Evolutionary conservation across 495 filamentous ascomycete genomes (phyloP).

Genomic region (Poronia punctata): DNA sequence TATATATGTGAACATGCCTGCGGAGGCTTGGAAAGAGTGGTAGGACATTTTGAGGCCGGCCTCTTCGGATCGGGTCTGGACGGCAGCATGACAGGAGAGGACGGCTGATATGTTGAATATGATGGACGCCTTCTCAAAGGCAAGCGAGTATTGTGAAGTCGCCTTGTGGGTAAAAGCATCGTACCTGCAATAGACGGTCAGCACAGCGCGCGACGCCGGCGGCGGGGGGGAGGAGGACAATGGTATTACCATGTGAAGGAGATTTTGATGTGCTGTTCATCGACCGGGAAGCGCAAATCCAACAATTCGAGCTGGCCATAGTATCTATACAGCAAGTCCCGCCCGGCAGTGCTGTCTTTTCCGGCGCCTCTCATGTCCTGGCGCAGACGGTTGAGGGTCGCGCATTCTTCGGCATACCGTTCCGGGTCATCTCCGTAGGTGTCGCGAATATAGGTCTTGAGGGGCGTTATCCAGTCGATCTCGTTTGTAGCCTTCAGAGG

Average conservation of each 20-base stretch:
- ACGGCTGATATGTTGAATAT: slow-evolving; percentile 99
- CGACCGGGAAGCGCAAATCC: slow-evolving; percentile 91
- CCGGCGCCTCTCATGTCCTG: slow-evolving; percentile 99
- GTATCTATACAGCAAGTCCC: slow-evolving; percentile 92
- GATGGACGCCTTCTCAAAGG: slow-evolving; percentile 97
- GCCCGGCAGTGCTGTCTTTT: slow-evolving; percentile 89
- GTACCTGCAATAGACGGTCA: slow-evolving; percentile 56
- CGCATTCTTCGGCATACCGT: slow-evolving; percentile 88
- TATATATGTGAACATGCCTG: slow-evolving; percentile 99
- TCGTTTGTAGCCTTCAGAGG: slow-evolving; percentile 98
- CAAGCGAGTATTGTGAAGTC: slow-evolving; percentile 90
- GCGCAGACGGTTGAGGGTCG: slow-evolving; percentile 88
- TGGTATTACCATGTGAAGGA: slow-evolving; percentile 84
- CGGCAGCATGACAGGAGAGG: slow-evolving; percentile 88
- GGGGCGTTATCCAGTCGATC: slow-evolving; percentile 92
- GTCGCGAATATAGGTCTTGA: slow-evolving; percentile 88
- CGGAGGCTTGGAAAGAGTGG: slow-evolving; percentile 95
- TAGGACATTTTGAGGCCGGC: slow-evolving; percentile 91
- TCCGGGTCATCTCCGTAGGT: slow-evolving; percentile 97
- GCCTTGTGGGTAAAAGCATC: slow-evolving; percentile 97
- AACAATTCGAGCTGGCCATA: slow-evolving; percentile 94
- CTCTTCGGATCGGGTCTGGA: slow-evolving; percentile 88
- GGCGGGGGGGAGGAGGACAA: too few species aligned
- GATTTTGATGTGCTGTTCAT: slow-evolving; percentile 98
- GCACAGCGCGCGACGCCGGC: slow-evolving; percentile 3